Base-by-base conservation (phyloP, 1,284 basidiomycete species). In the Irpex sp. region DNA sequence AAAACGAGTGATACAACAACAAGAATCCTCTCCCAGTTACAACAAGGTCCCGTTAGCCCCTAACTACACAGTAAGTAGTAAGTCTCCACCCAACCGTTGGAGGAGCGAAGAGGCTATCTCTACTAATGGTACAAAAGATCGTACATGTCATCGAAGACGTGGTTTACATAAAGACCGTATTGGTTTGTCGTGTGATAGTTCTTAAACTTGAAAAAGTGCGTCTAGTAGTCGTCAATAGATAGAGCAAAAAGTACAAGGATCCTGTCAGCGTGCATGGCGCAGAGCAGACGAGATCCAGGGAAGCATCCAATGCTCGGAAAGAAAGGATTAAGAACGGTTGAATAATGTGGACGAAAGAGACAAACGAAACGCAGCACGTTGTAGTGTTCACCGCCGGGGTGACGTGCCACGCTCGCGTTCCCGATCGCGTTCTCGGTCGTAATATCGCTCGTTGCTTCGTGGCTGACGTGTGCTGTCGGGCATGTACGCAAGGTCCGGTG, bases 301-400 rank as follows among this genome's bases (percentile, higher is more conserved):
- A 19, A 23, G 49, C 49, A 51, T 51, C 10, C 16, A 16, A 51
- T 51, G 49, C 49, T 28, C 49, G 19, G 14, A 51, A 12, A 1
- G 8, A 12, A 51, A 51, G 49, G n/a, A 16, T 45, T 45, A 45
- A 45, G n/a, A 45, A 45, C 16, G 39, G 39, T 12, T 4, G 12
- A 51, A 28, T 19, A 51, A 51, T 19, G 19, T 51, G 49, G 10
- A 51, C 12, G 49, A 19, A 51, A 19, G 14, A 19, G 19, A 51
- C 23, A 19, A 12, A 28, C 16, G 49, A 10, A 19, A 28, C 18
- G 49, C 49, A 16, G 8, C 45, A 33, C 28, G 28, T 33, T 33
- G 1, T 33, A 2, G 28, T n/a, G 4, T 58, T 80, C 76, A 79
- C 74, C 78, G 73, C 79, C 80, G 67, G 75, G 80, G 77, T 69